Conservation (phyloP, 257 asterid genomes). For the Solanum commersonii region DNA sequence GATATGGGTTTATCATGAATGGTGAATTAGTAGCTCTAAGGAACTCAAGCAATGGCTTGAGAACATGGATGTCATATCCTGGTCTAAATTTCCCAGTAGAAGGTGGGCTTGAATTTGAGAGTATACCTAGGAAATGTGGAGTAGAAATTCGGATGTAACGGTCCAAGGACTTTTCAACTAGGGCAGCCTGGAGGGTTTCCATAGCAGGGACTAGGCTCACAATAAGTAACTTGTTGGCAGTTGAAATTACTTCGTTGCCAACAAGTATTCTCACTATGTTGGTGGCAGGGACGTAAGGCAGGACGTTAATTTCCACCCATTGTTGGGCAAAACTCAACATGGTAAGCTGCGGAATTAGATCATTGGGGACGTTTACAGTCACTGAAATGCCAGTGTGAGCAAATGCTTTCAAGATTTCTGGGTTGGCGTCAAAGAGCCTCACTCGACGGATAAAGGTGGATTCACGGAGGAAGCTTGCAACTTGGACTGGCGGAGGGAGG, state of each 20-base stretch:
- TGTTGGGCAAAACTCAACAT: slow-evolving; percentile 27
- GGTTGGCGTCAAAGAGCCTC: slow-evolving; percentile 45
- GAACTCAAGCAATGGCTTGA: slow-evolving; percentile 34
- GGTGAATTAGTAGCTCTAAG: slow-evolving; percentile 36
- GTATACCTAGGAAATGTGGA: slow-evolving; percentile 56
- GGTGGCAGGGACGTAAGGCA: slow-evolving; percentile 34
- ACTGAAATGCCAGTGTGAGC: slow-evolving; percentile 43
- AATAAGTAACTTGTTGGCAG: slow-evolving; percentile 32
- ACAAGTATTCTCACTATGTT: slow-evolving; percentile 50
- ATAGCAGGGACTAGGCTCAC: slow-evolving; percentile 54
- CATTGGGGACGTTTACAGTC: slow-evolving; percentile 38
- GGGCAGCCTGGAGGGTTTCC: slow-evolving; percentile 46
- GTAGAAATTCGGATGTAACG: slow-evolving; percentile 42
- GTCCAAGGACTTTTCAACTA: slow-evolving; percentile 26
- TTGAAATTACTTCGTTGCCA: slow-evolving; percentile 56
- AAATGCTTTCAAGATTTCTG: slow-evolving; percentile 45
- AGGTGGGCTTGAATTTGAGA: slow-evolving; percentile 53
- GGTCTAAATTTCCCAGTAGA: slow-evolving; percentile 35
- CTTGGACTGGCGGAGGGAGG: slow-evolving; percentile 46
- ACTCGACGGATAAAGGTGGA: slow-evolving; percentile 50
- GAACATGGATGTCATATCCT: slow-evolving; percentile 31
- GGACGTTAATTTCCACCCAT: slow-evolving; percentile 38
- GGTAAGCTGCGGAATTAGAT: slow-evolving; percentile 38
- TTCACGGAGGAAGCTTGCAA: slow-evolving; percentile 37
- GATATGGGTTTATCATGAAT: slow-evolving; percentile 35